These are phyloP conservation scores for Canavalia ensiformis DNA, from an alignment of 306 rosid species.

Conservation along the genomic window DNA sequence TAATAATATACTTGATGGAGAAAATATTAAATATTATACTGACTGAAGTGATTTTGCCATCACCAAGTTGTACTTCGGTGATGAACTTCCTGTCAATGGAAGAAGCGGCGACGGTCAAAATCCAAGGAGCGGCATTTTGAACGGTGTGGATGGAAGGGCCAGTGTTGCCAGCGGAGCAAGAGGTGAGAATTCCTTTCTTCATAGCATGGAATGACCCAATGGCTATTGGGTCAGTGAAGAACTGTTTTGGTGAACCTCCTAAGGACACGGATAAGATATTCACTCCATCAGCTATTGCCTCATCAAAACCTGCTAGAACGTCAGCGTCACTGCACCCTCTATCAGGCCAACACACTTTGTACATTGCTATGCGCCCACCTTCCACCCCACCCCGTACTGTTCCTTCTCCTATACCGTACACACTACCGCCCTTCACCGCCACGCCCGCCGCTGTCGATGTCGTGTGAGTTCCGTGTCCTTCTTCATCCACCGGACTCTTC, in stretches of 20 bases:
- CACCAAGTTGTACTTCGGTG: slow-evolving; percentile 53
- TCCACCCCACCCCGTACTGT: slow-evolving; percentile 70
- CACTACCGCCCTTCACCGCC: slow-evolving; percentile 59
- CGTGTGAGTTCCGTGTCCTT: slow-evolving; percentile 77
- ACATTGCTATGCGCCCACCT: slow-evolving; percentile 7
- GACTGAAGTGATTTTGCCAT: slow-evolving; percentile 21
- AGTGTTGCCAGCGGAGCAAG: slow-evolving; percentile 73
- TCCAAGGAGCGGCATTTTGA: slow-evolving; percentile 73
- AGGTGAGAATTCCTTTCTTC: slow-evolving; percentile 63
- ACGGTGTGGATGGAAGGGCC: slow-evolving; percentile 59
- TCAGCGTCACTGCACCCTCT: slow-evolving; percentile 66
- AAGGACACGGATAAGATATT: slow-evolving; percentile 32
- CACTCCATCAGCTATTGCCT: slow-evolving; percentile 46
- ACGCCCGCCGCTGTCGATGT: neutral
- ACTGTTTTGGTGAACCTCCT: slow-evolving; percentile 52
- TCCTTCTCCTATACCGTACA: slow-evolving; percentile 68
- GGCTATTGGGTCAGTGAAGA: slow-evolving; percentile 64
- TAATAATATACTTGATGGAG: too few relatives aligned
- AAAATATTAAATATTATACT: too few relatives aligned
- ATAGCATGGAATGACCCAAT: slow-evolving; percentile 78
- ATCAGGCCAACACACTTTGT: slow-evolving; percentile 72
- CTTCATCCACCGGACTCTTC: slow-evolving; percentile 60
- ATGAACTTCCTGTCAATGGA: slow-evolving; percentile 58
- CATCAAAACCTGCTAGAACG: slow-evolving; percentile 71
- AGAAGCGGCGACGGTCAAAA: slow-evolving; percentile 75